phyloP scores from a whole-genome alignment of 441 rosid genomes.

The Brassica balearica region DNA sequence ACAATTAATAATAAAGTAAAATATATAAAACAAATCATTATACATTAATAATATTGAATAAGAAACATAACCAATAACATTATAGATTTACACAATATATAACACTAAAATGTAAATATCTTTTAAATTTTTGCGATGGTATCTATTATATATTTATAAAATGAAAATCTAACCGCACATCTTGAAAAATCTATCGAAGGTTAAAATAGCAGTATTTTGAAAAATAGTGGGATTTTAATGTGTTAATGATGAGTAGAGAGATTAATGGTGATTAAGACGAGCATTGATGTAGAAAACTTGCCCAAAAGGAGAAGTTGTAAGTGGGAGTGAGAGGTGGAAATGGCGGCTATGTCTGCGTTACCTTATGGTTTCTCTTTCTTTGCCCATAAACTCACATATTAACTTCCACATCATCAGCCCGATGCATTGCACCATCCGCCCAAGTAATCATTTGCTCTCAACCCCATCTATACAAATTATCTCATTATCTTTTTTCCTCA shows the following conservation, averaged over 20 bases:
- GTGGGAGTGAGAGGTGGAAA: slow-evolving; percentile 46
- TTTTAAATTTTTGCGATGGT: too few species aligned
- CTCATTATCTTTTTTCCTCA: not conserved
- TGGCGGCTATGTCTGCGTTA: slow-evolving; percentile 83
- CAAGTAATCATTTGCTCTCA: slow-evolving; percentile 44
- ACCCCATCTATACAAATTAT: slow-evolving; percentile 14
- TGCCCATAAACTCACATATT: slow-evolving; percentile 34
- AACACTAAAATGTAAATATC: too few species aligned
- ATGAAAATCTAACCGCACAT: too few species aligned
- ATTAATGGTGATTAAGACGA: slow-evolving; percentile 45
- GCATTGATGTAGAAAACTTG: slow-evolving; percentile 46
- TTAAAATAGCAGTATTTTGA: not conserved
- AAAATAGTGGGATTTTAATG: slow-evolving; percentile 35
- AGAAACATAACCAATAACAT: too few species aligned
- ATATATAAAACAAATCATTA: too few species aligned
- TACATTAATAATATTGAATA: too few species aligned
- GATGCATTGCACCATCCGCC: slow-evolving; percentile 38
- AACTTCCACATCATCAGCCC: slow-evolving; percentile 31
- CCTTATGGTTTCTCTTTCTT: slow-evolving; percentile 36
- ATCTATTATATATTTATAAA: too few species aligned
- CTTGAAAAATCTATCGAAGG: too few species aligned
- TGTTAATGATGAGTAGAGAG: slow-evolving; percentile 35
- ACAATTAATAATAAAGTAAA: too few species aligned
- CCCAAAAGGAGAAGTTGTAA: slow-evolving; percentile 40
- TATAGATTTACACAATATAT: too few species aligned